Evolutionary conservation across 2,329 filamentous ascomycete genomes (phyloP).

Genomic region (Coniochaeta prunicola): DNA sequence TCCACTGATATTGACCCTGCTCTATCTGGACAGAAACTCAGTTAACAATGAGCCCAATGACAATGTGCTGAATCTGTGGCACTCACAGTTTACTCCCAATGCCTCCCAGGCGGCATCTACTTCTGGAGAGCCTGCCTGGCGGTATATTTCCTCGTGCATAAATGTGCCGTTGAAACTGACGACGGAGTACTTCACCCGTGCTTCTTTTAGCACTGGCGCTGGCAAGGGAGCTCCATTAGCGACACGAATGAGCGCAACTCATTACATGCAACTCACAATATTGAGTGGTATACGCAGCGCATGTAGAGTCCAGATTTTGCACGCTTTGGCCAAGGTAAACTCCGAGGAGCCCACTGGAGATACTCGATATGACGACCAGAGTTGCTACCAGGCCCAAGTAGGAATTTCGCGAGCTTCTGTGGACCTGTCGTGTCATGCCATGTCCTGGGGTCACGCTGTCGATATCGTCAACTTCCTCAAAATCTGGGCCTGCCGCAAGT

Average conservation of each 20-base stretch:
- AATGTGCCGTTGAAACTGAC: conserved; percentile 6
- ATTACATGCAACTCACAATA: neutral
- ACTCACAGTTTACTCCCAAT: conserved; percentile 4
- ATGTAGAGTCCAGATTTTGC: neutral
- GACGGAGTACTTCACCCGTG: neutral
- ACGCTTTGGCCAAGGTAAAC: neutral
- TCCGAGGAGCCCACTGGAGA: neutral
- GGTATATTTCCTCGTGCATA: conserved; percentile 2
- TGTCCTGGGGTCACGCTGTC: neutral
- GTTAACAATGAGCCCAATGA: neutral
- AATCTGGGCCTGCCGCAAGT: neutral
- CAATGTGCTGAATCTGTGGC: neutral
- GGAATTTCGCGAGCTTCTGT: neutral
- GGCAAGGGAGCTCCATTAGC: neutral
- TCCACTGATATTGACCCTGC: neutral
- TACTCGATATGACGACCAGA: neutral
- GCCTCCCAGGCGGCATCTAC: conserved; percentile 7
- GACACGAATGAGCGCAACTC: neutral
- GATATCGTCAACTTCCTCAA: neutral
- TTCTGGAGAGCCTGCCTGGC: neutral
- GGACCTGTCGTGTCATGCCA: neutral
- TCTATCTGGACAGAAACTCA: neutral
- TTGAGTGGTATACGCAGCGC: neutral
- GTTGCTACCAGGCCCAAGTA: neutral
- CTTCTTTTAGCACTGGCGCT: neutral